Evolutionary conservation across 1,284 basidiomycete species (phyloP).

Genomic region (Marasmius sp.): DNA sequence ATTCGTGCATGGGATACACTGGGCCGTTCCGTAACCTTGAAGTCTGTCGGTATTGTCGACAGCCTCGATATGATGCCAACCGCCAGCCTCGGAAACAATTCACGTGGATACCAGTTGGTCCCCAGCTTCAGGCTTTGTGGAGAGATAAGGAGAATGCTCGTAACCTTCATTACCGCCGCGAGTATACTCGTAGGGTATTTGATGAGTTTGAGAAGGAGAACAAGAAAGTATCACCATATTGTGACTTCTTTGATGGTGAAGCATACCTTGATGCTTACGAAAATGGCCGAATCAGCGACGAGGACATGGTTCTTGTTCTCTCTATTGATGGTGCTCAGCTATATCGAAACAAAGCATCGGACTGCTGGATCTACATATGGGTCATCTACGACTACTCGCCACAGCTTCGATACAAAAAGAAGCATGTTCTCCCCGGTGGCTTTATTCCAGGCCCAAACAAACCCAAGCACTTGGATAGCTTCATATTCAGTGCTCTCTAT

Average conservation of each 20-base stretch:
- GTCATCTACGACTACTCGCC: constrained; percentile 25
- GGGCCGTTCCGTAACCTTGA: constrained; percentile 21
- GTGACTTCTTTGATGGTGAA: constrained; percentile 14
- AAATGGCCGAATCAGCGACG: constrained; percentile 15
- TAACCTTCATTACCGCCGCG: constrained; percentile 18
- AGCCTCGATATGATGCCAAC: constrained; percentile 21
- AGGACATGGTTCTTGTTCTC: constrained; percentile 25
- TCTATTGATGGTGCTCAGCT: constrained; percentile 33
- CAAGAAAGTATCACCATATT: constrained; percentile 12
- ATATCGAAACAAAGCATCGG: constrained; percentile 26
- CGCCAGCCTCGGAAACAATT: constrained; percentile 14
- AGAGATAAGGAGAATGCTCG: constrained; percentile 14
- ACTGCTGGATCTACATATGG: constrained; percentile 33
- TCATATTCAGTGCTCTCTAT: constrained; percentile 22
- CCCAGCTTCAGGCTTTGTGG: constrained; percentile 23
- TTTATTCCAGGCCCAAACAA: constrained; percentile 31
- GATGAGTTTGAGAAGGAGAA: constrained; percentile 8
- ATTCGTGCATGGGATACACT: constrained; percentile 26
- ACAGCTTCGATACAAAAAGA: constrained; percentile 26
- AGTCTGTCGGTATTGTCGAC: constrained; percentile 22
- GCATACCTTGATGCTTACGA: constrained; percentile 17
- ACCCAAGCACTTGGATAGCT: constrained; percentile 28
- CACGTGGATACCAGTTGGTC: constrained; percentile 18
- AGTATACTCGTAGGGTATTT: not conserved
- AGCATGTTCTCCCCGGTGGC: constrained; percentile 22